Evolutionary conservation across 73 alveolate genomes (phyloP), one percentile per base, ranked within the genome.

Genomic region (Paramecium tetraurelia): DNA sequence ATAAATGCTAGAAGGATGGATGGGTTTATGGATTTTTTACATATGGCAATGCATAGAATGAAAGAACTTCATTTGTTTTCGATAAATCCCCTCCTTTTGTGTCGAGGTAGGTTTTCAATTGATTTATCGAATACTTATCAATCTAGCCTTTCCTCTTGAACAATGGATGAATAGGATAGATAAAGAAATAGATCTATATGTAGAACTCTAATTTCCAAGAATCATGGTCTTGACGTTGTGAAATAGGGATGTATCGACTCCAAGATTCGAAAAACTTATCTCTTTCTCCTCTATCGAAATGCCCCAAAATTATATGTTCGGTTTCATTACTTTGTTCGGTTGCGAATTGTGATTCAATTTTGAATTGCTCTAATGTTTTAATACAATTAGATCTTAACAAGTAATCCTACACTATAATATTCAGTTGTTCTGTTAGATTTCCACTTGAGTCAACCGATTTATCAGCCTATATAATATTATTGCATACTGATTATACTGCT

Each of bases 41-140:
- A 93, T 96, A 98, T 20, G 99, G 99, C 20, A 98, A 93, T 7
- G 99, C 99, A 93, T 96, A 98, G 92, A 87, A 98, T 22, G 97
- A 86, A 70, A 98, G 87, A 88, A 98, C 97, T 86, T 98, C 99
- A 35, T 98, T 94, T 7, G 99, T 96, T 92, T 97, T 97, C 1
- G 98, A 95, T 59, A 97, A 96, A 33, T 97, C 99, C 0, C 48
- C 50, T 12, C 84, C 84, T 86, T 98, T 97, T n/a, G 97, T 92
- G 40, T 98, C 99, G 71, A 98, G 93, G 86, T 87, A 98, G 70
- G 58, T 87, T 92, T 98, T 98, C 84, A 98, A 98, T 38, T 93
- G 96, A 75, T 97, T 96, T 92, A 98, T 95, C 44, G 97, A 97
- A 92, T 95, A 90, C 57, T 92, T 93, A 72, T 95, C 94, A 22